A percentile compares a stretch with the other conserved stretches of the same genome.
Evolutionary conservation across 169 alveolate species (phyloP).

Genomic region (Plasmodium falciparum): DNA sequence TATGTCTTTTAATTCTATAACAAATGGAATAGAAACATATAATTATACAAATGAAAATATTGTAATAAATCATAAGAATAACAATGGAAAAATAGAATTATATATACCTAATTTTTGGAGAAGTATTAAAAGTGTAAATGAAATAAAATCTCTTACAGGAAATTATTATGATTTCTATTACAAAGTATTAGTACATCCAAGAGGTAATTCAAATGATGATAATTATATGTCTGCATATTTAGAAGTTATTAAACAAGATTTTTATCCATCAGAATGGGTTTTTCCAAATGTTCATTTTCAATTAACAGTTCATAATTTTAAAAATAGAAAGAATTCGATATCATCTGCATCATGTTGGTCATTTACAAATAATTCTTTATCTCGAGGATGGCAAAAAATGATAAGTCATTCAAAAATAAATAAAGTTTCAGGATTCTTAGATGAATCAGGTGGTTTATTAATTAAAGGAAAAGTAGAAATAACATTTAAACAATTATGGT

Average conservation of each 20-base stretch:
- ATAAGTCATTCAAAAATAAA: slow-evolving; percentile 91
- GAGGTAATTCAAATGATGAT: slow-evolving; percentile 93
- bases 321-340: slow-evolving; percentile 91
- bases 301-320: slow-evolving; percentile 91
- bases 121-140: slow-evolving; percentile 92
- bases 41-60: neutral
- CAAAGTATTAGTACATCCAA: slow-evolving; percentile 90
- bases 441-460: slow-evolving; percentile 92
- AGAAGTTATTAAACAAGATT: slow-evolving; percentile 92
- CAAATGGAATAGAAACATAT: neutral
- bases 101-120: slow-evolving; percentile 92
- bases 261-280: slow-evolving; percentile 94
- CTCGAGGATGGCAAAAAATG: slow-evolving; percentile 95
- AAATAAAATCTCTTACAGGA: slow-evolving; percentile 93
- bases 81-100: slow-evolving; percentile 81
- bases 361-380: slow-evolving; percentile 90
- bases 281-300: slow-evolving; percentile 94
- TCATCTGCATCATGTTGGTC: slow-evolving; percentile 95
- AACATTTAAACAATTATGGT: slow-evolving; percentile 91
- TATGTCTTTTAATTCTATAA: neutral
- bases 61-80: slow-evolving; percentile 19
- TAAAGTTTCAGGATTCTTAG: slow-evolving; percentile 91
- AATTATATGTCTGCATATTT: slow-evolving; percentile 91
- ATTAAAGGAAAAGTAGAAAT: slow-evolving; percentile 94
- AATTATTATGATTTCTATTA: slow-evolving; percentile 91